Conservation (phyloP, 345 rosid genomes). For the Citrus sinensis region DNA sequence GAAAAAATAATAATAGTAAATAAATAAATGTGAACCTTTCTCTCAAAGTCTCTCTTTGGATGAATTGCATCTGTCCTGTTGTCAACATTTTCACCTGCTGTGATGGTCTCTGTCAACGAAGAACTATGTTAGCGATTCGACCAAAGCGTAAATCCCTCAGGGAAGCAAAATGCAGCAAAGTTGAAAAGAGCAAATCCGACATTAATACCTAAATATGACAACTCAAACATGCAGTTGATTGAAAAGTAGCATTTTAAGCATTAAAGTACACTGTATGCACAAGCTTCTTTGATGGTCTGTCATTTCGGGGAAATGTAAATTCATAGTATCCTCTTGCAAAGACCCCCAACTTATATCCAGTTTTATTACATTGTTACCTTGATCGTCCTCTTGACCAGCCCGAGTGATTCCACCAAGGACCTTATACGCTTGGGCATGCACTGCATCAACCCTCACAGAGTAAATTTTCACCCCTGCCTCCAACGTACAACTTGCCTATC, state of each 20-base stretch:
- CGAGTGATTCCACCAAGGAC: conserved; percentile 39
- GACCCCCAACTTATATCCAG: not conserved
- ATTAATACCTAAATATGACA: not conserved
- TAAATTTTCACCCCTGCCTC: conserved; percentile 50
- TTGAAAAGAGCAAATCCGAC: not conserved
- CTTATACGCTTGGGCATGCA: conserved; percentile 40
- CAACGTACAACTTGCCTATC: conserved; percentile 41
- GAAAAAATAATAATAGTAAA: not conserved
- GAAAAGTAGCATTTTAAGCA: not conserved
- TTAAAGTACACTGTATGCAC: not conserved
- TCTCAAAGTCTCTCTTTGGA: conserved; percentile 58
- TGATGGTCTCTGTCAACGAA: conserved; percentile 33
- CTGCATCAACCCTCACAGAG: conserved; percentile 40
- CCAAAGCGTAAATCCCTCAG: not conserved
- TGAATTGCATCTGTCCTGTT: conserved; percentile 43
- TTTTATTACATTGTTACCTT: conserved; percentile 16
- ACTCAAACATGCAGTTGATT: not conserved
- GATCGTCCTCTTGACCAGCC: conserved; percentile 33
- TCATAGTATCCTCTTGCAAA: not conserved
- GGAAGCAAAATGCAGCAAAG: not conserved
- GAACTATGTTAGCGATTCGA: not conserved
- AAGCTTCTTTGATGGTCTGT: not conserved
- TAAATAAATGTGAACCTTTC: conserved; percentile 45
- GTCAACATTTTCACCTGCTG: conserved; percentile 41
- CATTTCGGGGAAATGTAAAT: not conserved